These are phyloP conservation scores for Lumnitzera racemosa DNA, from an alignment of 345 rosid species.

Conservation along the genomic window DNA sequence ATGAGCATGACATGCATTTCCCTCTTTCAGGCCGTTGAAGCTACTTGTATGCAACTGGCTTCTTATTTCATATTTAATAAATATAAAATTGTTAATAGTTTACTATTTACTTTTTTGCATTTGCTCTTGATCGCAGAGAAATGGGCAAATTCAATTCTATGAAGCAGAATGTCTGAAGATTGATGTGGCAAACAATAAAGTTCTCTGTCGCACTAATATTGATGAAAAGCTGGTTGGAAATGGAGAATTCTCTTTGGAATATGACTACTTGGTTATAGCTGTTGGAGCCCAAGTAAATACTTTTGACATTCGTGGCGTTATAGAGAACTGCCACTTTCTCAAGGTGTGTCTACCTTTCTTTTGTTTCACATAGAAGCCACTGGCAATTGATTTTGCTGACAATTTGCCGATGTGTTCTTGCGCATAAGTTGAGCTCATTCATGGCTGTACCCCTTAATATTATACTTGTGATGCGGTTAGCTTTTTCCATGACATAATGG, in stretches of 20 bases:
- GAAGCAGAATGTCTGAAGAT: slow-evolving; percentile 90
- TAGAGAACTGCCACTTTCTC: slow-evolving; percentile 87
- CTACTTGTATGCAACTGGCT: too few species aligned
- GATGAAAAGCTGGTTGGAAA: slow-evolving; percentile 45
- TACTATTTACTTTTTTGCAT: too few species aligned
- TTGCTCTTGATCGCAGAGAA: slow-evolving; percentile 33
- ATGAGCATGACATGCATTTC: too few species aligned
- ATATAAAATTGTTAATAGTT: too few species aligned
- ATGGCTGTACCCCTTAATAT: background rate
- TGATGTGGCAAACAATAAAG: slow-evolving; percentile 56
- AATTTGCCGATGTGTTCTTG: background rate
- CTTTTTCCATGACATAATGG: background rate
- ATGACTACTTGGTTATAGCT: slow-evolving; percentile 79
- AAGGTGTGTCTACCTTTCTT: slow-evolving; percentile 36
- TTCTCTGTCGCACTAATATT: slow-evolving; percentile 48
- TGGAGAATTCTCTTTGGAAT: slow-evolving; percentile 59
- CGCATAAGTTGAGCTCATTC: background rate
- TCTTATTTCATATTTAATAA: too few species aligned
- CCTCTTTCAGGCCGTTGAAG: too few species aligned
- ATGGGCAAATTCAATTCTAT: slow-evolving; percentile 64
- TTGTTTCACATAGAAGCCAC: slow-evolving; percentile 1
- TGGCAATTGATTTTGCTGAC: too few species aligned
- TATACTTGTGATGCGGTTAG: too few species aligned
- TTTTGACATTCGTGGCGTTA: slow-evolving; percentile 88
- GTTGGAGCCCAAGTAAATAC: slow-evolving; percentile 96